Evolutionary conservation across 768 basidiomycete genomes (phyloP), one percentile per base, ranked within the genome.

Genomic region (Antrodiella citrinella): DNA sequence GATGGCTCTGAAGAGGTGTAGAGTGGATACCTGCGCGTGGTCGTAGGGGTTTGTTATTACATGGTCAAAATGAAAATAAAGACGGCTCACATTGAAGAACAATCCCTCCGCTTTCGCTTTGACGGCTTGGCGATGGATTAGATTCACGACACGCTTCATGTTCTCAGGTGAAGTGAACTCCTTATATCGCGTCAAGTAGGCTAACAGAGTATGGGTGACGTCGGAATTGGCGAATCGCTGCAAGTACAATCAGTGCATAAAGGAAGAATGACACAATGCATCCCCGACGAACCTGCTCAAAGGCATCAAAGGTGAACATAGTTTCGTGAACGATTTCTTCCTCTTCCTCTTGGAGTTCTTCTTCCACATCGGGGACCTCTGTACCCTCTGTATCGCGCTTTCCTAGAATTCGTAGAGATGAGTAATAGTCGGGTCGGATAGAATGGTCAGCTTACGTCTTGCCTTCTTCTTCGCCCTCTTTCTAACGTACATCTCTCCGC

Each of bases 141-240:
- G 69, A 56, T 78, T 80, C 26, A 98, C 92, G 35, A 91, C 85
- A 44, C 93, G 80, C 64, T 88, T 90, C 83, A 98, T 86, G 62
- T 85, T 77, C 59, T 97, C 91, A 0, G 86, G 68, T 2, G 78
- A 74, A 3, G 73, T 68, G 65, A 94, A 92, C 47, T 93, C 88
- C 61, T 79, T 82, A 72, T 90, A 95, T 15, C 90, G 79, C 43
- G 81, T 73, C 26, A 98, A 75, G 65, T 95, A 95, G 41, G 77
- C 70, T 54, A 98, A 67, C 44, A 94, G 78, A 12, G 95, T 93
- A 52, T 84, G 77, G 4, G 88, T 84, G 47, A 97, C 83, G 45
- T 91, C 85, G 45, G 91, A 74, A 59, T 87, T 77, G 1, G 91
- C 93, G 60, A 97, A 95, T 80, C 84, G 85, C 96, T 98, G 61